Base-by-base conservation (phyloP, 495 filamentous ascomycete genomes). In the Aspergillus mulundensis region DNA sequence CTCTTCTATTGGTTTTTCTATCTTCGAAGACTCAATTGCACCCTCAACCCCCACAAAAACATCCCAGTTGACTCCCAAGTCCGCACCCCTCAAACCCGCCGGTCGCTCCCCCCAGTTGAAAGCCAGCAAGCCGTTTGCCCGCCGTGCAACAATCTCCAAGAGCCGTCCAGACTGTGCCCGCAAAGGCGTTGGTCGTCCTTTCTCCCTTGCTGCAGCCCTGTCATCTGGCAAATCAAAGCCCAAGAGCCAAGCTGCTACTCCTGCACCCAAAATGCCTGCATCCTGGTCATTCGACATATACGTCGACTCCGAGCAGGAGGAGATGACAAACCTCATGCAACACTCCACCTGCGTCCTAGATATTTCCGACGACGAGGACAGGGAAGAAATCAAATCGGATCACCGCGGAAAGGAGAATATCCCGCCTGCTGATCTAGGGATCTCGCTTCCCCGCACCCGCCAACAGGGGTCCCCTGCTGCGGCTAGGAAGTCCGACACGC, bases 211-310 rank as follows among this genome's bases (percentile, higher is more conserved):
- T 60, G 84, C 87, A 18, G 89, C 89, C 12, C 80, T 95, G n/a
- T 63, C 71, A 7, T 62, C 66, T 47, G 50, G 64, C 47, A 76
- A 72, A 54, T 25, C 70, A 18, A 76, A 72, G 55, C 23, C 69
- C 19, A 77, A 73, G 66, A 72, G 45, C 50, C 44, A 76, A 18
- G 49, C 61, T 25, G 51, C 79, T 15, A 48, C 64, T 25, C 53
- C 79, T 16, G 50, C 64, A 23, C 54, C 79, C 12, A 77, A 80
- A 48, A 67, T 74, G 42, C 83, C 80, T 21, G 82, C 83, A 20
- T 81, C 81, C 15, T 97, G 93, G 93, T 86, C 87, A 74, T 97
- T 97, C 68, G 85, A 91, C 40, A 97, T 98, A 69, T 85, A 98
- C 64, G 92, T 96, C 66, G 94, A 98, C 70, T 89, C 89, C 0